phyloP scores from a whole-genome alignment of 108 stramenopile genomes.

The Thalassiosira profunda region DNA sequence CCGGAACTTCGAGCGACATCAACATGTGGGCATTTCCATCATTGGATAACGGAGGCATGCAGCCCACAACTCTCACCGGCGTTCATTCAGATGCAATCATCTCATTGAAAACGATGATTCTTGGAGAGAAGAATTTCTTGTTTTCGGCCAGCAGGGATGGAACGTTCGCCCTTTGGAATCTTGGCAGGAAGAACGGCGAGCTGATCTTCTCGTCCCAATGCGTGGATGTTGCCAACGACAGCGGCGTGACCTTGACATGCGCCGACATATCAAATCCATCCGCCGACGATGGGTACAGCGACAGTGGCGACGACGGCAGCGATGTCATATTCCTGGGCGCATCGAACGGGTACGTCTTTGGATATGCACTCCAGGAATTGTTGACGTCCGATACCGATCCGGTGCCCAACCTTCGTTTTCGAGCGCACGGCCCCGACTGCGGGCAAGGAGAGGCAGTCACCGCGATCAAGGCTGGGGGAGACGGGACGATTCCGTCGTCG shows the following conservation, averaged over 20 bases:
- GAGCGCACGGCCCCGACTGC: constrained; percentile 48
- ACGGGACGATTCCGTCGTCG: constrained; percentile 39
- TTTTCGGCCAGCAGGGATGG: constrained; percentile 62
- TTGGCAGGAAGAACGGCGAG: constrained; percentile 40
- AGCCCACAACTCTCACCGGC: constrained; percentile 15
- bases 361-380: constrained; percentile 39
- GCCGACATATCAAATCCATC: constrained; percentile 58
- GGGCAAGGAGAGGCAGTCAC: constrained; percentile 53
- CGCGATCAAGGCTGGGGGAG: constrained; percentile 54
- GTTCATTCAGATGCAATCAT: constrained; percentile 49
- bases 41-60: neutral
- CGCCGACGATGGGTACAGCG: neutral
- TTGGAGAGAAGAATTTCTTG: constrained; percentile 45
- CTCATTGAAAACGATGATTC: constrained; percentile 35
- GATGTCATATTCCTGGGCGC: constrained; percentile 57
- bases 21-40: constrained; percentile 30
- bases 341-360: constrained; percentile 49
- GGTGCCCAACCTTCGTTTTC: constrained; percentile 49
- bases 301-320: neutral
- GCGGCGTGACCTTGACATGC: constrained; percentile 21
- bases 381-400: constrained; percentile 18
- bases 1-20: constrained; percentile 34
- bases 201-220: constrained; percentile 43
- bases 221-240: constrained; percentile 8
- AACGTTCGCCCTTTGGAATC: constrained; percentile 60